Evolutionary conservation across 1,284 basidiomycete genomes (phyloP).

Genomic region (Stereum hirsutum): DNA sequence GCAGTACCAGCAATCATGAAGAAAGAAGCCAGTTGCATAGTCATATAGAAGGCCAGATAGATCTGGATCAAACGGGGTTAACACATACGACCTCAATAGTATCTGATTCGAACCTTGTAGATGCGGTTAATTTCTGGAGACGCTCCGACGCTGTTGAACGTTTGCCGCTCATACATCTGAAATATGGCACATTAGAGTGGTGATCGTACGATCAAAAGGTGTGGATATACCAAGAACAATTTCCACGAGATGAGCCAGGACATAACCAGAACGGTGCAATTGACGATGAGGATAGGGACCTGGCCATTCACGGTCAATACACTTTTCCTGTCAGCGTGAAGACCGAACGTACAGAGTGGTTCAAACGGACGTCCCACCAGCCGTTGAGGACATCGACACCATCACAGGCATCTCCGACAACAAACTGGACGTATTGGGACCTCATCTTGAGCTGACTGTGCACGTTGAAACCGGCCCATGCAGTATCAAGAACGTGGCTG

Average conservation of each 20-base stretch:
- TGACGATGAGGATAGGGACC: neutral
- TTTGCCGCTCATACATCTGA: neutral
- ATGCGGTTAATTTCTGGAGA: neutral
- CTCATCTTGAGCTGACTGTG: neutral
- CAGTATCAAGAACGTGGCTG: neutral
- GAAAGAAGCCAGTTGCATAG: neutral
- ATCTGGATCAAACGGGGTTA: too few relatives aligned
- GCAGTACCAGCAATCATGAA: neutral
- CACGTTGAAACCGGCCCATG: conserved; percentile 1
- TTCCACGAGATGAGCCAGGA: too few relatives aligned
- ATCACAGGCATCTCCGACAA: neutral
- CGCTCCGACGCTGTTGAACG: neutral
- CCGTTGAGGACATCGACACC: neutral
- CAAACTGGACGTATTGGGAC: neutral
- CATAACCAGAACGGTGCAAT: too few relatives aligned
- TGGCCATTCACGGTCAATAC: neutral
- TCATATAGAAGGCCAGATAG: neutral
- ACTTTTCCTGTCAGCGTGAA: neutral
- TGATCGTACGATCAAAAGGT: neutral
- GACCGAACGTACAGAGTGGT: neutral
- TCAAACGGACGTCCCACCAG: neutral
- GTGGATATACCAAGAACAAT: too few relatives aligned
- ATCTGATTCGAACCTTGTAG: too few relatives aligned
- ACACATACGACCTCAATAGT: too few relatives aligned
- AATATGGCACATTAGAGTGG: neutral